Base-by-base conservation (phyloP, 495 filamentous ascomycete species). In the Aspergillus biplanus region DNA sequence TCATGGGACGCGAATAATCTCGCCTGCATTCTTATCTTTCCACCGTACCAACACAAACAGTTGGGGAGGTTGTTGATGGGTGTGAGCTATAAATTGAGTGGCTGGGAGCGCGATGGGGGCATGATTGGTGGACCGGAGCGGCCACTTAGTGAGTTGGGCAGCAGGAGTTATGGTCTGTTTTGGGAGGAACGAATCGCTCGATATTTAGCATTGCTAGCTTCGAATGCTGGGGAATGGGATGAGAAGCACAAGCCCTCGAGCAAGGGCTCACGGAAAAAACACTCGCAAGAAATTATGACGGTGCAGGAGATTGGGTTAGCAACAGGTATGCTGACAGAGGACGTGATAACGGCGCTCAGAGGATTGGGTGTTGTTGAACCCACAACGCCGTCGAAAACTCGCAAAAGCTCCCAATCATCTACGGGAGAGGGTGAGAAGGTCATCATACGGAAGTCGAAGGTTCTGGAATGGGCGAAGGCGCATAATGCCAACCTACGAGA, bases 1-100 rank as follows among this genome's bases (percentile, higher is more conserved):
- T 95, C 91, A 5, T 99, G 95, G 95, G 95, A 99, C 70, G 92
- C 95, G 67, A 97, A 98, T 73, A 99, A 98, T 65, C 85, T 99
- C 0, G 95, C 95, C 4, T 99, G 95, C 71, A 99, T 99, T 62
- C 81, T 97, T 31, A 85, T 99, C 11, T 97, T 99, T 71, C 95
- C 96, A 3, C 95, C 95, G 1, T 98, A 93, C 85, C 95, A 98
- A 72, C 86, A 89, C 56, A 92, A 90, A 65, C 92, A 93, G 13
- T 84, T 97, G 4, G 95, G 95, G 7, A 88, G 92, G 60, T 78
- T 97, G 52, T 83, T 99, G 52, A 98, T 98, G 86, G 92, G 92
- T 46, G 87, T 93, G 9, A 93, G 90, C 56, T 99, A 98, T 75
- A 92, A 93, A 71, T 86, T 99, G 18, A 92, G 92, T n/a, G 86